phyloP scores from a whole-genome alignment of 805 yeast species.

The Suhomyces sp. region DNA sequence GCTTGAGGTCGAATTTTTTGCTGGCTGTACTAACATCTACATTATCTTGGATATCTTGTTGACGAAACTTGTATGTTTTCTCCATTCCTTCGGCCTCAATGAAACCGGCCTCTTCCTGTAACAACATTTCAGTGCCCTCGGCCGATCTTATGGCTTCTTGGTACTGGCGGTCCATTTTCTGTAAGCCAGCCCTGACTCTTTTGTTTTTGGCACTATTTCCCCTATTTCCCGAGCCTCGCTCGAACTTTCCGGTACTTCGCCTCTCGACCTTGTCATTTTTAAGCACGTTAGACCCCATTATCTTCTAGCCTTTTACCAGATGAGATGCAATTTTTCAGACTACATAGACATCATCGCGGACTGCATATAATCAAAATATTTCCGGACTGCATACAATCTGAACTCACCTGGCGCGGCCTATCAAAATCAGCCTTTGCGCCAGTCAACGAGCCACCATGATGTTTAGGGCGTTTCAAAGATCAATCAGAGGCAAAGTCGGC shows the following conservation, averaged over 20 bases:
- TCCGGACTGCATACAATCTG: neutral
- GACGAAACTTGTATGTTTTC: conserved; percentile 80
- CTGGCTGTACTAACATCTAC: conserved; percentile 76
- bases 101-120: conserved; percentile 82
- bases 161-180: conserved; percentile 66
- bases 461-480: neutral
- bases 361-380: neutral
- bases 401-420: neutral
- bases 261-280: neutral
- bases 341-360: neutral
- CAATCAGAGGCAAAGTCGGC: neutral
- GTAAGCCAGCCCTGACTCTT: conserved; percentile 62
- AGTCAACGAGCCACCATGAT: neutral
- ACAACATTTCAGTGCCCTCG: conserved; percentile 78
- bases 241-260: conserved; percentile 8
- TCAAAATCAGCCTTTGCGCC: neutral
- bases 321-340: neutral
- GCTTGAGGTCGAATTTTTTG: conserved; percentile 69
- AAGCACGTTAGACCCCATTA: neutral
- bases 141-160: conserved; percentile 79
- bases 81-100: conserved; percentile 96
- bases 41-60: conserved; percentile 67
- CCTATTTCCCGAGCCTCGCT: conserved; percentile 1
- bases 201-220: conserved; percentile 50
- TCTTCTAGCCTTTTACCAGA: neutral